Evolutionary conservation across 306 rosid genomes (phyloP).

Genomic region (Fragaria vesca): DNA sequence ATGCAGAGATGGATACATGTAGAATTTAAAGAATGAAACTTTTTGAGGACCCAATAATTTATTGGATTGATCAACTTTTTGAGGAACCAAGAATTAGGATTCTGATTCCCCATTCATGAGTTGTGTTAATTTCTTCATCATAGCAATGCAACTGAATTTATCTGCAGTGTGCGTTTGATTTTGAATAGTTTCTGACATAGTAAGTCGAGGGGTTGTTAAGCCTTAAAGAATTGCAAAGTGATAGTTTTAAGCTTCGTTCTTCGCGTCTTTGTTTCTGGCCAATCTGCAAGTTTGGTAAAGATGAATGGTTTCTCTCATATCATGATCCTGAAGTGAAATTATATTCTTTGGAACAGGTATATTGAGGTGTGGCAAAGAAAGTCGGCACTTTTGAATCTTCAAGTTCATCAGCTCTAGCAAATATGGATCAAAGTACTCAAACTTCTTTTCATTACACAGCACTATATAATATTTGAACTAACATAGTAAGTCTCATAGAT

Average conservation of each 20-base stretch:
- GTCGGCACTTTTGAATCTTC: conserved; percentile 24
- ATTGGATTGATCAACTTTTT: neutral
- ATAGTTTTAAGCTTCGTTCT: neutral
- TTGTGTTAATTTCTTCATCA: neutral
- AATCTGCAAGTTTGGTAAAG: conserved; percentile 17
- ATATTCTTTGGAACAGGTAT: conserved; percentile 41
- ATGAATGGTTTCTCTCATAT: conserved; percentile 19
- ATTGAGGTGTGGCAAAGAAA: conserved; percentile 22
- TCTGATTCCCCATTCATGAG: neutral
- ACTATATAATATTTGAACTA: neutral
- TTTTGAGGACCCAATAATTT: neutral
- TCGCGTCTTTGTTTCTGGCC: neutral
- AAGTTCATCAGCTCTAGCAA: conserved; percentile 21
- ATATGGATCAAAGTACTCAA: conserved; percentile 67
- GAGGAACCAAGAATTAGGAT: neutral
- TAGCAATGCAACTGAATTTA: neutral
- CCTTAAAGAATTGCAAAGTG: neutral
- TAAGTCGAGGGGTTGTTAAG: neutral
- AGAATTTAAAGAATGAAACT: neutral
- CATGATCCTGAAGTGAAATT: conserved; percentile 21
- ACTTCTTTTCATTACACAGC: conserved; percentile 3
- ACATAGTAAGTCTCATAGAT: neutral
- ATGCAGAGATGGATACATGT: neutral
- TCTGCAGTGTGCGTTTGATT: neutral
- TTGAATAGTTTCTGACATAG: conserved; percentile 4